phyloP scores from a whole-genome alignment of 2,329 filamentous ascomycete genomes.

The Chaetomiaceae sp. region DNA sequence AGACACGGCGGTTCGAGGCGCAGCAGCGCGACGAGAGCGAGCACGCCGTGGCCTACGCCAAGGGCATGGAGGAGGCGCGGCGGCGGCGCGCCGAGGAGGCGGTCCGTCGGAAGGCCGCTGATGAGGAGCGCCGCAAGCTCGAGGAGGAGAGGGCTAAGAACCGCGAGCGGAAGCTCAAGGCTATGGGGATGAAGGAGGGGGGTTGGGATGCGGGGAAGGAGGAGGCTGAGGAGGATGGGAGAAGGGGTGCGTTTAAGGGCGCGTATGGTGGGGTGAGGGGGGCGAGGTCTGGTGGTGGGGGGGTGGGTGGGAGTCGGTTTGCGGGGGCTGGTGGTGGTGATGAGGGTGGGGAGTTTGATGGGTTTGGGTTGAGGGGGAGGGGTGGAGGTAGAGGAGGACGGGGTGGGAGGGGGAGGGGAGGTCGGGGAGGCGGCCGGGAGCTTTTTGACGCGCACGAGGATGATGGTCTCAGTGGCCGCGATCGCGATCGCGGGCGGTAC shows the following conservation, averaged over 20 bases:
- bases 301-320: conserved; percentile 41
- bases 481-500: neutral
- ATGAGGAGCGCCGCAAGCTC: conserved; percentile 47
- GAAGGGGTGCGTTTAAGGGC: conserved; percentile 39
- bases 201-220: conserved; percentile 57
- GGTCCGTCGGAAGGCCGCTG: conserved; percentile 46
- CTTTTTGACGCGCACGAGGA: conserved; percentile 17
- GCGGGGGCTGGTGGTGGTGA: conserved; percentile 31
- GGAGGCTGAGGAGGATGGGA: conserved; percentile 38
- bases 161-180: conserved; percentile 56
- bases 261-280: conserved; percentile 35
- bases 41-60: conserved; percentile 50
- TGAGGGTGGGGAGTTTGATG: conserved; percentile 24
- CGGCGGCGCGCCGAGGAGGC: conserved; percentile 49
- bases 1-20: conserved; percentile 54
- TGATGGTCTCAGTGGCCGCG: neutral
- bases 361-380: conserved; percentile 13
- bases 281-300: conserved; percentile 26
- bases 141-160: conserved; percentile 59
- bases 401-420: conserved; percentile 29
- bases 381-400: conserved; percentile 10
- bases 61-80: conserved; percentile 51
- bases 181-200: conserved; percentile 49
- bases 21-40: conserved; percentile 53
- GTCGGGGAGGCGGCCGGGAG: conserved; percentile 32